Percentiles rank a stretch among this genome's conserved stretches.
Conservation (phyloP, 306 rosid species). For the Chamaecrista fasciculata region DNA sequence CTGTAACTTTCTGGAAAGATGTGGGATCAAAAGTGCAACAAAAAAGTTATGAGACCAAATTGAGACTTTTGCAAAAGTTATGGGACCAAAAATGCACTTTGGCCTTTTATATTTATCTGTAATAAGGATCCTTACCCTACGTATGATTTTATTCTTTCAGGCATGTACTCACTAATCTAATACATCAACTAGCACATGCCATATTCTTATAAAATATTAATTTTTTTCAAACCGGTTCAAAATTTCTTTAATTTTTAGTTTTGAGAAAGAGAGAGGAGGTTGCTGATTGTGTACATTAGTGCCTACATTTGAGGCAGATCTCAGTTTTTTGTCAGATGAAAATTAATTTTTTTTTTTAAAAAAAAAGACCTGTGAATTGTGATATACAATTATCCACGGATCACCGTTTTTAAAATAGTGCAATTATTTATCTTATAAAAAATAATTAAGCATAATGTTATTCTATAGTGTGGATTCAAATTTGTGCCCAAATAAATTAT, state of each 20-base stretch:
- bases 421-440: background rate
- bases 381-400: background rate
- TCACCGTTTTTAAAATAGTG: background rate
- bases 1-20: too few species aligned
- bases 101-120: too few species aligned
- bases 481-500: too few species aligned
- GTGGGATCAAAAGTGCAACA: too few species aligned
- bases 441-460: too few species aligned
- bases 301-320: slow-evolving; percentile 25
- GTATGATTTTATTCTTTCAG: slow-evolving; percentile 43
- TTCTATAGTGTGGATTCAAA: too few species aligned
- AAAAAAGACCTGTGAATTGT: background rate
- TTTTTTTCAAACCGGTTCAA: slow-evolving; percentile 1
- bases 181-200: slow-evolving; percentile 20
- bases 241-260: background rate
- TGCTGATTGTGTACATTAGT: background rate
- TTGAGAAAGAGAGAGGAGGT: background rate
- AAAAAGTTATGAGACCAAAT: too few species aligned
- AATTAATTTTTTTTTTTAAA: too few species aligned
- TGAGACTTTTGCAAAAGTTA: too few species aligned
- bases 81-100: too few species aligned
- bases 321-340: background rate
- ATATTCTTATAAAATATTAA: slow-evolving; percentile 21
- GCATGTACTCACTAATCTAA: slow-evolving; percentile 32
- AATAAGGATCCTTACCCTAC: slow-evolving; percentile 36